Percentiles rank a stretch among this genome's conserved stretches.
Evolutionary conservation across 192 early-diverging fungal genomes (phyloP).

Genomic region (Coemansia sp.): DNA sequence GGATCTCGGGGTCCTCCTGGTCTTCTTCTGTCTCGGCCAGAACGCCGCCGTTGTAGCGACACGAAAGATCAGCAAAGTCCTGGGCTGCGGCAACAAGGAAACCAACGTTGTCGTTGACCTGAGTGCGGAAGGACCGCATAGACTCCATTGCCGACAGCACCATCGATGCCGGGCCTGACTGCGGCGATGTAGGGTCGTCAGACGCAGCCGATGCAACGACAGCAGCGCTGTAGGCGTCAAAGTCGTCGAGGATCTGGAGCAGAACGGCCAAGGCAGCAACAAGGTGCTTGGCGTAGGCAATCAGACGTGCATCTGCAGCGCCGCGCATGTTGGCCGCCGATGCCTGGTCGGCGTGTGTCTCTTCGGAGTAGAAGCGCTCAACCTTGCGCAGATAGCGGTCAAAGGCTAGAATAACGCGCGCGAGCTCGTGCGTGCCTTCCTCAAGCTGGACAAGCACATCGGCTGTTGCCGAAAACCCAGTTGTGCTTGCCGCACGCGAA

Average conservation of each 20-base stretch:
- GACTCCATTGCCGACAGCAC: slow-evolving; percentile 26
- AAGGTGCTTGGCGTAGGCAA: slow-evolving; percentile 51
- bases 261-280: slow-evolving; percentile 49
- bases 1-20: slow-evolving; percentile 36
- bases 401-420: slow-evolving; percentile 50
- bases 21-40: slow-evolving; percentile 20
- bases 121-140: slow-evolving; percentile 31
- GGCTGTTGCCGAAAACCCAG: slow-evolving; percentile 21
- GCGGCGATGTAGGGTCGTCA: slow-evolving; percentile 32
- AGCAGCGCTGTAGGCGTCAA: slow-evolving; percentile 43
- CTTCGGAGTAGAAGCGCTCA: slow-evolving; percentile 44
- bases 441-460: slow-evolving; percentile 53
- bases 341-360: slow-evolving; percentile 15
- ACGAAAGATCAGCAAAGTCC: slow-evolving; percentile 47
- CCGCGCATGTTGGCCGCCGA: slow-evolving; percentile 25
- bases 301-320: slow-evolving; percentile 41
- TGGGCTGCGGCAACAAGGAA: slow-evolving; percentile 47
- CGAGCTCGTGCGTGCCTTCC: slow-evolving; percentile 52
- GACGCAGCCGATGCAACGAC: slow-evolving; percentile 28
- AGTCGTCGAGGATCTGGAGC: slow-evolving; percentile 53
- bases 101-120: slow-evolving; percentile 47
- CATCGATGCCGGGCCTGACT: slow-evolving; percentile 31
- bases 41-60: slow-evolving; percentile 11
- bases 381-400: slow-evolving; percentile 52
- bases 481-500: background rate